Base-by-base conservation (phyloP, 129 eudicot genomes). In the Heracleum sosnowskyi region DNA sequence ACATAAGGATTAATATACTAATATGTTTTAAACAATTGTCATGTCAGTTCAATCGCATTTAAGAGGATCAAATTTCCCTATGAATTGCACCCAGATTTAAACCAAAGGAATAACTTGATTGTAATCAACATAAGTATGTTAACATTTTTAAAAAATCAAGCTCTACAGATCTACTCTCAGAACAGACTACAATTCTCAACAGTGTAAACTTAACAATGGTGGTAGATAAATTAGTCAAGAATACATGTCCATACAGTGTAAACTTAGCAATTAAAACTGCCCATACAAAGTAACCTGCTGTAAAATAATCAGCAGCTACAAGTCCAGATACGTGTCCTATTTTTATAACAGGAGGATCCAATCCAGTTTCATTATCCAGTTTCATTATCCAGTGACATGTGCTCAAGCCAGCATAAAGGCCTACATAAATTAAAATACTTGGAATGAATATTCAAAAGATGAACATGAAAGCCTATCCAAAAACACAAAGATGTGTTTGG, bases 241-340 rank as follows among this genome's bases (percentile, higher is more conserved):
- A 46, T 46, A n/a, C 5, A 46, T n/a, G n/a, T n/a, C 17, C 53
- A 36, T 36, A 40, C 96, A 31, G 88, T 90, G 53, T 86, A 90
- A 80, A 83, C n/a, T 90, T 90, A 60, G 96, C 90, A 46, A 90
- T 90, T 78, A 90, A 81, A 77, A 90, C 91, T 73, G 96, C 91
- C 96, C 96, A 90, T 39, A 90, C 96, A 78, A 88, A 89, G 79
- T 86, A 90, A 76, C 92, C 92, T 11, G 96, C 90, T 15, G 96
- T 90, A 78, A 90, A 90, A 79, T 90, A 90, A 84, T 90, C 96
- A 75, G 96, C 96, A 47, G 96, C 96, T 40, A 90, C 96, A 60
- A 90, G 96, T 74, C 96, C 96, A 73, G 96, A 88, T 71, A 91
- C 96, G 49, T 92, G 91, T 51, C 96, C 81, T 85, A 91, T 86